These are phyloP conservation scores for Lichtheimia ramosa DNA, from an alignment of 371 early-diverging fungal genomes.

Conservation along the genomic window DNA sequence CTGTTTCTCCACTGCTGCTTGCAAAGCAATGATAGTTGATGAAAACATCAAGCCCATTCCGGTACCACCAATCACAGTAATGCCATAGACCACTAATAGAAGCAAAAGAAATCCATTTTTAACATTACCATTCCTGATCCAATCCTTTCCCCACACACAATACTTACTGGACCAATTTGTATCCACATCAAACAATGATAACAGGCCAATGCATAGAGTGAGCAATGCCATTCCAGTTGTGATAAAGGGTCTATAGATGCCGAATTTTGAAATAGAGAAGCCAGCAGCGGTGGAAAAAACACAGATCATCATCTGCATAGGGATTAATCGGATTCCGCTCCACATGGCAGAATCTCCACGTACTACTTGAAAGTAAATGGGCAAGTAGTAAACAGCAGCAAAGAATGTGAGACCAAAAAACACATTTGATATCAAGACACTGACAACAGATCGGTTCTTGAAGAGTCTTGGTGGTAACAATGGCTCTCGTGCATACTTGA, in stretches of 20 bases:
- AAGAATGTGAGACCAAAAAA: conserved; percentile 61
- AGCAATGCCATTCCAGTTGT: conserved; percentile 39
- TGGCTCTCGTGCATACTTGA: conserved; percentile 52
- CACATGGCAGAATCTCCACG: conserved; percentile 49
- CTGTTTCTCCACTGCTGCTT: conserved; percentile 39
- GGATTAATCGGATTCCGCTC: conserved; percentile 51
- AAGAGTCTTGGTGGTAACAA: conserved; percentile 60
- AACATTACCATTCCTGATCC: background rate
- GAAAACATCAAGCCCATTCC: conserved; percentile 39
- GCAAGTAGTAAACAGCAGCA: conserved; percentile 58
- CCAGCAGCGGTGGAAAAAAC: conserved; percentile 39
- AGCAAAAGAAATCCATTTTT: background rate
- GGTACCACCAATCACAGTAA: conserved; percentile 35
- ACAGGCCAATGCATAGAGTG: conserved; percentile 34
- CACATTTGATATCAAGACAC: conserved; percentile 47
- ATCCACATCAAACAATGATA: conserved; percentile 24
- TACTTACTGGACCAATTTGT: conserved; percentile 31
- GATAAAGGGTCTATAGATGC: conserved; percentile 47
- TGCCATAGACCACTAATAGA: conserved; percentile 33
- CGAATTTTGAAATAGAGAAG: conserved; percentile 45
- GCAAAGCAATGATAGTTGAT: conserved; percentile 44
- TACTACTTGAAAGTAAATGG: conserved; percentile 82
- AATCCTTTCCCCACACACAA: background rate
- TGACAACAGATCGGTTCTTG: conserved; percentile 43
- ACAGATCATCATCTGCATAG: conserved; percentile 48